Evolutionary conservation across 2,329 filamentous ascomycete species (phyloP), one percentile per base, ranked within the genome.

Genomic region (Arthrobotrys conoides): DNA sequence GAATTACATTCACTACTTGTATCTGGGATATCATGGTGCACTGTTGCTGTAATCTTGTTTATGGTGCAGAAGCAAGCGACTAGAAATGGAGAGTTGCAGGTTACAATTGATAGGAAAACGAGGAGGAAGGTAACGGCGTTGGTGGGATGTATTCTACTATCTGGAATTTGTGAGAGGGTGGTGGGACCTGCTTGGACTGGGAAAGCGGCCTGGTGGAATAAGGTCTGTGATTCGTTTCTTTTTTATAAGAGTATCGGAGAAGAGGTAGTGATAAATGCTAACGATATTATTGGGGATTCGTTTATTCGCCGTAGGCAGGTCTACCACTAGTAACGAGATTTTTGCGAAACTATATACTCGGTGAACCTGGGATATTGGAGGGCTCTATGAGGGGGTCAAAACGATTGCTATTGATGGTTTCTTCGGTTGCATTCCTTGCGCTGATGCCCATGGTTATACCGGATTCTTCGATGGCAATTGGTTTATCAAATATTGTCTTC

Each of bases 141-240:
- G 38, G 66, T 79, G 14, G 70, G 64, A 18, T 79, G 76, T 46
- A 70, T 79, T 4, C 18, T 79, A 16, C 41, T 79, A 18, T 79
- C 76, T 22, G 76, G 76, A 16, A 41, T 70, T 1, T 79, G 70
- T 24, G 76, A 79, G 27, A 48, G 76, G 22, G 70, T 71, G 22
- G 76, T 79, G 8, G 76, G 76, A 14, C 65, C 76, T n/a, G 64
- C 36, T 18, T 79, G 69, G 76, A 49, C 33, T 9, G 76, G 65
- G 30, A 79, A 67, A 27, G 76, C 69, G 2, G 71, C 70, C 16
- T 79, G 76, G 76, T 79, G 76, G 76, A 61, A 73, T 70, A 79
- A 79, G 76, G 76, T 79, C 55, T 53, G 76, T 70, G 36, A 18
- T 48, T 27, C 38, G 44, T 27, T 1, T 12, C 5, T 6, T 14